These are phyloP conservation scores for Sherardia arvensis DNA, from an alignment of 257 asterid species.

Conservation along the genomic window DNA sequence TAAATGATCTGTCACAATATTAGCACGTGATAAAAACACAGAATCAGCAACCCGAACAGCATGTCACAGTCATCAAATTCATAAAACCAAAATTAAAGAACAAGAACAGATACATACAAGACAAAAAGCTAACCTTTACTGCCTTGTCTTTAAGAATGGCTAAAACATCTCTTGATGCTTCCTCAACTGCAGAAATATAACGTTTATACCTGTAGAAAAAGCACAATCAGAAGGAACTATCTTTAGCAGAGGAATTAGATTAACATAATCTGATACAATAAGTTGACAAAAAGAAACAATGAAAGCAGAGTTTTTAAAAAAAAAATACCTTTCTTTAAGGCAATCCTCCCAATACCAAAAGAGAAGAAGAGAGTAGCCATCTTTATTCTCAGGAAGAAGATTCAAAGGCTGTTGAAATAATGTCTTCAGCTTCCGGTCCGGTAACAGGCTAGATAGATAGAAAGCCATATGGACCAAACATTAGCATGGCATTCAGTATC, in stretches of 20 bases:
- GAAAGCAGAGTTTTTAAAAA: background rate
- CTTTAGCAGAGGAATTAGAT: background rate
- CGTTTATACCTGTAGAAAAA: slow-evolving; percentile 52
- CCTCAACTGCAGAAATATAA: slow-evolving; percentile 73
- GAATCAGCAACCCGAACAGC: background rate
- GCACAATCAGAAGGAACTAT: background rate
- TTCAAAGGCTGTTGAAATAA: slow-evolving; percentile 70
- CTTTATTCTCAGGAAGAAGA: slow-evolving; percentile 76
- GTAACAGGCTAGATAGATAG: slow-evolving; percentile 56
- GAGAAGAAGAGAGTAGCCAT: slow-evolving; percentile 75
- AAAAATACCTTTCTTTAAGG: slow-evolving; percentile 70
- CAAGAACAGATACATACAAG: background rate
- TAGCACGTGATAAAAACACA: slow-evolving; percentile 3
- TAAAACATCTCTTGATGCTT: slow-evolving; percentile 78
- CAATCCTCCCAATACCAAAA: slow-evolving; percentile 97
- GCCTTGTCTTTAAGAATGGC: slow-evolving; percentile 79
- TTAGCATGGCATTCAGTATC: too few relatives aligned
- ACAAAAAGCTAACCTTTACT: slow-evolving; percentile 52
- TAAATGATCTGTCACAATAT: slow-evolving; percentile 46
- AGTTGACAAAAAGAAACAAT: background rate
- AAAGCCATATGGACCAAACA: background rate
- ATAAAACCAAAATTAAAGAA: background rate
- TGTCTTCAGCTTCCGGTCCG: slow-evolving; percentile 82
- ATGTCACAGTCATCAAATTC: background rate
- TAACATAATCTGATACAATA: background rate